Evolutionary conservation across 441 rosid species (phyloP).

Genomic region (Melastoma candidum): DNA sequence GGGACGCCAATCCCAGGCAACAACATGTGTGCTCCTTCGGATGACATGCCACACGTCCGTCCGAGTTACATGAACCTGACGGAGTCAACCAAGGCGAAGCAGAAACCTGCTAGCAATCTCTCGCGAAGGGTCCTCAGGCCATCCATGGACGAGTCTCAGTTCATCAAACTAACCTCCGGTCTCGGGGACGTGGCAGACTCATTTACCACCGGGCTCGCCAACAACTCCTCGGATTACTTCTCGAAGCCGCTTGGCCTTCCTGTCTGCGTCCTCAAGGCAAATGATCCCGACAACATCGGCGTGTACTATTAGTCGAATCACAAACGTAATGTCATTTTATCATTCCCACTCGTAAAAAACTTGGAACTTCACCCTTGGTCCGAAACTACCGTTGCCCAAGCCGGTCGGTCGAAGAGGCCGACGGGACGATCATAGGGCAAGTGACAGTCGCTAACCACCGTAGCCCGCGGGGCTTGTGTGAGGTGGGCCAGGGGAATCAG

Average conservation of each 20-base stretch:
- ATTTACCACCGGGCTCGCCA: slow-evolving; percentile 37
- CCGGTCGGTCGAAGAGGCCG: no score
- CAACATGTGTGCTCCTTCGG: slow-evolving; percentile 41
- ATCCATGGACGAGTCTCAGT: slow-evolving; percentile 93
- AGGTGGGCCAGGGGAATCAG: no score
- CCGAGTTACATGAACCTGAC: slow-evolving; percentile 86
- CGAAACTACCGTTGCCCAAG: no score
- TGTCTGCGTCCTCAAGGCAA: no score
- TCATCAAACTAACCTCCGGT: slow-evolving; percentile 39
- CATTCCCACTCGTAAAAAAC: no score
- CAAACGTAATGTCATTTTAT: no score
- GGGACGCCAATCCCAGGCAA: slow-evolving; percentile 48
- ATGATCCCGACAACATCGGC: no score
- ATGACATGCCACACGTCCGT: slow-evolving; percentile 37
- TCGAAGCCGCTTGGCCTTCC: slow-evolving; percentile 21
- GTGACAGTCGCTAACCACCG: no score
- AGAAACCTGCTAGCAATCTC: slow-evolving; percentile 21
- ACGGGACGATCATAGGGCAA: no score
- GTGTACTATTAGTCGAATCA: no score
- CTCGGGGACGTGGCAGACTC: slow-evolving; percentile 32
- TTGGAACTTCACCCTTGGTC: no score
- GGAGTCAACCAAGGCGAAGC: slow-evolving; percentile 78
- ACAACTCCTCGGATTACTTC: slow-evolving; percentile 22
- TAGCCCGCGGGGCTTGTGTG: no score
- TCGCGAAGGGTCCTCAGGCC: slow-evolving; percentile 49